Percentiles rank a stretch among this genome's conserved stretches.
These are phyloP conservation scores for Pilatotrama ljubarskyi DNA, from an alignment of 768 basidiomycete genomes.

Conservation along the genomic window DNA sequence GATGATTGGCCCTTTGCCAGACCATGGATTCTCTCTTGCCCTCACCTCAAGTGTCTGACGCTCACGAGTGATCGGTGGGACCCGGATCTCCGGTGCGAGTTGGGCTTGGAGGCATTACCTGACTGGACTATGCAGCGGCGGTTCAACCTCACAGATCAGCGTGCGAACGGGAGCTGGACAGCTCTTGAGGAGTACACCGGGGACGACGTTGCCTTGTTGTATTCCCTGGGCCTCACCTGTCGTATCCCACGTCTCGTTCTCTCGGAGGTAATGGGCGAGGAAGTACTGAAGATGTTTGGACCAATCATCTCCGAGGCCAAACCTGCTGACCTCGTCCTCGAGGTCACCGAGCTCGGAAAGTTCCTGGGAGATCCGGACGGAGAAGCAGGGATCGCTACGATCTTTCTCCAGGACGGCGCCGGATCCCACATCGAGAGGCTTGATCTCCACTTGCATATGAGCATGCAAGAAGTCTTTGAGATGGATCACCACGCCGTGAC, in stretches of 20 bases:
- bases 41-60: background rate
- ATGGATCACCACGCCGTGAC: background rate
- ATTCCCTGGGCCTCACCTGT: background rate
- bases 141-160: background rate
- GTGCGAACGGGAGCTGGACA: background rate
- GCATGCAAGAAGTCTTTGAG: background rate
- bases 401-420: background rate
- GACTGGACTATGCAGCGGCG: background rate
- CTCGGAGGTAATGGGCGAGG: background rate
- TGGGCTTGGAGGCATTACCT: background rate
- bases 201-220: background rate
- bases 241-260: background rate
- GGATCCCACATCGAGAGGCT: background rate
- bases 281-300: background rate
- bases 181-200: background rate
- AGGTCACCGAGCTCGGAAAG: background rate
- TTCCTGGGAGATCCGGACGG: background rate
- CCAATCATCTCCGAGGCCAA: background rate
- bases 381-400: background rate
- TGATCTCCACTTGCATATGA: background rate
- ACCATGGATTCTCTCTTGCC: background rate
- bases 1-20: background rate
- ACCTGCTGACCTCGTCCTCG: background rate
- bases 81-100: background rate
- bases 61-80: background rate